phyloP scores from a whole-genome alignment of 805 yeast species.

The Komagataella pastoris region DNA sequence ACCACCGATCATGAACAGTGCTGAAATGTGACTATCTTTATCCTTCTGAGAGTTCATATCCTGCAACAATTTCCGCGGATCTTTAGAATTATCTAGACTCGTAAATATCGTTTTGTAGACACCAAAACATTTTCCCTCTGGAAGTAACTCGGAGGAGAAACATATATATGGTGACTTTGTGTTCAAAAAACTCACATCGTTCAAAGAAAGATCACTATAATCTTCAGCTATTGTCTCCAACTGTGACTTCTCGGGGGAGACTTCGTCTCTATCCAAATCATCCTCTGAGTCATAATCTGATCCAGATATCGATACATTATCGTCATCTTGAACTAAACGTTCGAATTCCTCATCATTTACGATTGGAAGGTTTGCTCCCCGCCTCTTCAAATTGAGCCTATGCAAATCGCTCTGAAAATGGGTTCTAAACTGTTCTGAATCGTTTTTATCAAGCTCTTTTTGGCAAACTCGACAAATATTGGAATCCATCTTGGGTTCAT shows the following conservation, averaged over 20 bases:
- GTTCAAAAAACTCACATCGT: slow-evolving; percentile 36
- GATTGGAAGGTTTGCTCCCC: slow-evolving; percentile 26
- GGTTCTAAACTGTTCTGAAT: slow-evolving; percentile 11
- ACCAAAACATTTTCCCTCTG: slow-evolving; percentile 40
- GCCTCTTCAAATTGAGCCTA: slow-evolving; percentile 44
- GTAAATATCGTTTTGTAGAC: slow-evolving; percentile 53
- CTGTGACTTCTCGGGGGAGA: slow-evolving; percentile 6
- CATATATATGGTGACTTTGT: slow-evolving; percentile 60
- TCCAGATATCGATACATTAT: slow-evolving; percentile 46
- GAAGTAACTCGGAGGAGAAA: slow-evolving; percentile 35
- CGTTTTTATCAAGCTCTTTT: neutral
- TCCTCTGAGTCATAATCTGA: slow-evolving; percentile 24
- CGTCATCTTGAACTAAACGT: slow-evolving; percentile 30
- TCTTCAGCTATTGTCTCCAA: slow-evolving; percentile 8
- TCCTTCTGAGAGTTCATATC: slow-evolving; percentile 17
- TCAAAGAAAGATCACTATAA: slow-evolving; percentile 4
- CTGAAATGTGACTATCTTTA: slow-evolving; percentile 28
- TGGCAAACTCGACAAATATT: neutral
- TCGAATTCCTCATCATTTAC: slow-evolving; percentile 49
- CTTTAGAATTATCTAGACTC: slow-evolving; percentile 18
- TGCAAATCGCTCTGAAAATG: slow-evolving; percentile 51
- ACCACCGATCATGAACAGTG: slow-evolving; percentile 89
- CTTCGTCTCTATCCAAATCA: slow-evolving; percentile 8
- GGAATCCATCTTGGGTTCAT: slow-evolving; percentile 4
- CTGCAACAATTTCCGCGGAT: slow-evolving; percentile 38